Conservation (phyloP, 352 stramenopile genomes). For the Bremia lactucae region DNA sequence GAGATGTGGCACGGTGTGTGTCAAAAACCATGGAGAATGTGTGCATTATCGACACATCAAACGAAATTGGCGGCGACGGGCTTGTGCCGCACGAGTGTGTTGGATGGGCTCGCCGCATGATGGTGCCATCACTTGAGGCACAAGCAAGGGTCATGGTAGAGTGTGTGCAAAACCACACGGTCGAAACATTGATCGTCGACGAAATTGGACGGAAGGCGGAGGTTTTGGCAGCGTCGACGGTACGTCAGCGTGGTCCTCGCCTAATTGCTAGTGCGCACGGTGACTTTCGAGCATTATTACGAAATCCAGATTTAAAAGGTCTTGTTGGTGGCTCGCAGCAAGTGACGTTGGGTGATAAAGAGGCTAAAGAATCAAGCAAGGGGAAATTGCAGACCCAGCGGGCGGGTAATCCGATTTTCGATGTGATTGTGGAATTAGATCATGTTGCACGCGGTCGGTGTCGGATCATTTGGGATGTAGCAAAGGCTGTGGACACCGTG, state of each 20-base stretch:
- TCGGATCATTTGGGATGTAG: slow-evolving; percentile 55
- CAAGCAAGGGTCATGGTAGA: slow-evolving; percentile 81
- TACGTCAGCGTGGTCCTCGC: slow-evolving; percentile 63
- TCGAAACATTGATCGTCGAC: slow-evolving; percentile 82
- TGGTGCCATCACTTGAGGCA: slow-evolving; percentile 58
- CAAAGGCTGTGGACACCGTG: slow-evolving; percentile 59
- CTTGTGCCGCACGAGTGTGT: slow-evolving; percentile 64
- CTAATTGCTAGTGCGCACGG: slow-evolving; percentile 82
- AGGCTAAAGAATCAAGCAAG: slow-evolving; percentile 20
- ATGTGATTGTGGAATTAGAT: slow-evolving; percentile 79
- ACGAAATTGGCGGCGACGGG: slow-evolving; percentile 86
- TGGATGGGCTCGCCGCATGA: slow-evolving; percentile 64
- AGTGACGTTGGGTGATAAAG: slow-evolving; percentile 49
- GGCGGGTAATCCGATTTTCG: slow-evolving; percentile 56
- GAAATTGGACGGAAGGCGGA: slow-evolving; percentile 79
- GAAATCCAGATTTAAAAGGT: slow-evolving; percentile 73
- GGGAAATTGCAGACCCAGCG: slow-evolving; percentile 38
- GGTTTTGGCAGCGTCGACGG: slow-evolving; percentile 56
- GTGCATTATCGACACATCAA: slow-evolving; percentile 85
- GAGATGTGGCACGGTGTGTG: slow-evolving; percentile 63
- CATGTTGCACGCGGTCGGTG: slow-evolving; percentile 40
- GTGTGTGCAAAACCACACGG: slow-evolving; percentile 86
- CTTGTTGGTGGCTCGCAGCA: slow-evolving; percentile 65
- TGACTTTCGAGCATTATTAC: slow-evolving; percentile 70
- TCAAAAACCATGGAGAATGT: slow-evolving; percentile 55